phyloP scores from a whole-genome alignment of 768 basidiomycete genomes.

The Mycena kentingensis region DNA sequence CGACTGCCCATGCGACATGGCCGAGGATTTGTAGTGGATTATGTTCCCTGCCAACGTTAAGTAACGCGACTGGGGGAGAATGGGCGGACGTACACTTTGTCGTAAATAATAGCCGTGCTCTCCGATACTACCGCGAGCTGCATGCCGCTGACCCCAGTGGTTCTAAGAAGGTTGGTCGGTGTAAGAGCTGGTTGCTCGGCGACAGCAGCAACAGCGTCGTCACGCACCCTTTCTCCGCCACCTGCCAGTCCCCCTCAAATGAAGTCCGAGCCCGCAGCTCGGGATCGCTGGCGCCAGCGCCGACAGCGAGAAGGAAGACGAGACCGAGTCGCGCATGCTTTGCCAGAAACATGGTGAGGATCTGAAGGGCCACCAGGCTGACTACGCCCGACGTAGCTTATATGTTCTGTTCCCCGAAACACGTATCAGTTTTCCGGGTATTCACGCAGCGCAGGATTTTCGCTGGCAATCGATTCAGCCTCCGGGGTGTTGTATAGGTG shows the following conservation, averaged over 20 bases:
- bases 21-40: slow-evolving; percentile 43
- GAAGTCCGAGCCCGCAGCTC: slow-evolving; percentile 11
- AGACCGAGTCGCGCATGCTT: too few relatives aligned
- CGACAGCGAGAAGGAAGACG: too few relatives aligned
- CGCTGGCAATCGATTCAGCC: too few relatives aligned
- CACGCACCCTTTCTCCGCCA: slow-evolving; percentile 10
- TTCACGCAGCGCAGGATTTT: too few relatives aligned
- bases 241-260: slow-evolving; percentile 14
- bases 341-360: too few relatives aligned
- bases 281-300: background rate
- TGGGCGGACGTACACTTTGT: slow-evolving; percentile 23
- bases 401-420: too few relatives aligned
- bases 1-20: slow-evolving; percentile 46
- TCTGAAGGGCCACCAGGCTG: too few relatives aligned
- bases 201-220: background rate
- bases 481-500: too few relatives aligned
- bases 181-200: background rate
- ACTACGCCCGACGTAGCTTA: too few relatives aligned
- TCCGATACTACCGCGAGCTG: slow-evolving; percentile 22
- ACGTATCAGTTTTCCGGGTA: too few relatives aligned
- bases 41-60: slow-evolving; percentile 28
- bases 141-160: slow-evolving; percentile 24
- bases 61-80: slow-evolving; percentile 3
- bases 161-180: too few relatives aligned
- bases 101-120: slow-evolving; percentile 24